These are phyloP conservation scores for Betula pendula DNA, from an alignment of 306 rosid genomes.

Conservation along the genomic window DNA sequence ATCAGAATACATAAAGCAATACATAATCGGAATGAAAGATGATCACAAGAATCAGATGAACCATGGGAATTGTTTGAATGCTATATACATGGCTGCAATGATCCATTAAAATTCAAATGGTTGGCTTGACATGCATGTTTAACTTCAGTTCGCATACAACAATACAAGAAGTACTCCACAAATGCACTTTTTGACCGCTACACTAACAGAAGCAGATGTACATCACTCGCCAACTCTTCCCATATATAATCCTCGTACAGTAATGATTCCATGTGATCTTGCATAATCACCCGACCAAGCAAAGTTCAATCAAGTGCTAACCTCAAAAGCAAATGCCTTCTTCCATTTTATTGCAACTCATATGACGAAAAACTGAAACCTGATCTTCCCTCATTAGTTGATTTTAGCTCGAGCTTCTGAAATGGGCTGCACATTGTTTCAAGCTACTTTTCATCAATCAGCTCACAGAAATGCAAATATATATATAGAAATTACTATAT, in stretches of 20 bases:
- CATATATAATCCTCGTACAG: slow-evolving; percentile 14
- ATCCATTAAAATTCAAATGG: background rate
- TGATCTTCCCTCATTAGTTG: slow-evolving; percentile 76
- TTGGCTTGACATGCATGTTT: background rate
- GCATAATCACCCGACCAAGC: background rate
- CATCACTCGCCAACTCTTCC: slow-evolving; percentile 6
- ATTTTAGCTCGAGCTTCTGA: slow-evolving; percentile 92
- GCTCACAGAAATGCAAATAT: background rate
- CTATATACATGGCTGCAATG: background rate
- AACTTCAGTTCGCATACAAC: background rate
- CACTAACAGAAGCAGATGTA: slow-evolving; percentile 4
- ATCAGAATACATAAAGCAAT: too few relatives aligned
- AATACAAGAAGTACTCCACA: background rate
- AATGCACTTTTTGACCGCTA: background rate
- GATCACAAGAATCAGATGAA: too few relatives aligned
- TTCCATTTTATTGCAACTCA: slow-evolving; percentile 53
- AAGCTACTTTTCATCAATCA: slow-evolving; percentile 34
- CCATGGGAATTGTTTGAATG: background rate
- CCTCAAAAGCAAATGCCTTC: background rate
- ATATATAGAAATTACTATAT: too few relatives aligned
- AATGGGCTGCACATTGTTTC: slow-evolving; percentile 76
- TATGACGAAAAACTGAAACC: slow-evolving; percentile 93
- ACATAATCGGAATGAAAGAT: too few relatives aligned
- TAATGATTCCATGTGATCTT: background rate
- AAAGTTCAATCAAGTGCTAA: slow-evolving; percentile 9